Base-by-base conservation (phyloP, 1,139 yeast genomes). In the Yarrowia galli region DNA sequence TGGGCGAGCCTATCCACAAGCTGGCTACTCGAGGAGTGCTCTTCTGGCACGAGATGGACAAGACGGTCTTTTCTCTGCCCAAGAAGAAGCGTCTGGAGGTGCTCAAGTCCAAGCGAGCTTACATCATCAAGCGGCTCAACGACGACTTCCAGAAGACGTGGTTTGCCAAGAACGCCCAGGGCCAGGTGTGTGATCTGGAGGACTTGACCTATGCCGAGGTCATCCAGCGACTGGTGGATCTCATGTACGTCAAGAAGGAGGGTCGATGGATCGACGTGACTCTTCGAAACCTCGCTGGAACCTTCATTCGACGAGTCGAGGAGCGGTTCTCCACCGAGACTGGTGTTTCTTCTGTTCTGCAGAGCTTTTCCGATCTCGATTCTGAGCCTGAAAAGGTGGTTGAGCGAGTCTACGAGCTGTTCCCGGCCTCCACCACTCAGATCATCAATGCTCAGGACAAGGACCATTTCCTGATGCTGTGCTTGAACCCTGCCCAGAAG, bases 1-100 rank as follows among this genome's bases (percentile, higher is more conserved):
- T 95, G 98, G 99, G 99, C 78, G 99, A 95, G 83, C 99, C 99
- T 76, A 95, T 95, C 77, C 99, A 95, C 82, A 95, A 95, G 83
- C 86, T 95, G 75, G 99, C 99, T 49, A 95, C 99, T 69, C 90
- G 99, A 80, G 98, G 98, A 84, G 98, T 95, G 71, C 79, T 91
- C 80, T 87, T 95, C 78, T 95, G 99, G 99, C 77, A 77, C 64
- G 98, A 95, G 81, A 84, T 95, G 82, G 99, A 95, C 80, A 96
- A 92, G 74, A 91, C 97, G 65, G 87, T 95, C 74, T 95, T 95
- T 85, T 85, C 86, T 75, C 84, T 92, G 78, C 98, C 99, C 77
- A 92, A 93, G 84, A 87, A 87, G 79, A 95, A 95, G 82, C 82
- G 96, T 72, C 82, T 90, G 68, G 96, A 90, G 67, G 93, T 96